Evolutionary conservation across 1,139 yeast genomes (phyloP).

Genomic region (Protomyces arabidopsidicola): DNA sequence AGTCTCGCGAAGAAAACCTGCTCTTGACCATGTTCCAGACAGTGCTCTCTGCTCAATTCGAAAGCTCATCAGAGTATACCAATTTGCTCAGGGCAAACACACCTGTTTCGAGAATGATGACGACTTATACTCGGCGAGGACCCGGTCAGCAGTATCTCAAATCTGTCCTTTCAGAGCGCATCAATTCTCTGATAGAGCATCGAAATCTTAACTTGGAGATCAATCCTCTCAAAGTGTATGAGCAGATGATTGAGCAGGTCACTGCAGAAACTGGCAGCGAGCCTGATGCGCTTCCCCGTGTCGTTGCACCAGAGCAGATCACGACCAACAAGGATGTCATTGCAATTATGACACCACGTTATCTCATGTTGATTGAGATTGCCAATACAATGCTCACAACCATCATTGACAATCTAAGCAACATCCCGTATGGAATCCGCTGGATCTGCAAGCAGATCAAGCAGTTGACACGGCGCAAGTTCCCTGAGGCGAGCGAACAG

Average conservation of each 20-base stretch:
- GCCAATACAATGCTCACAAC: conserved; percentile 58
- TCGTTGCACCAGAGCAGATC: conserved; percentile 40
- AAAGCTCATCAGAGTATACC: conserved; percentile 41
- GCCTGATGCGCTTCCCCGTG: conserved; percentile 27
- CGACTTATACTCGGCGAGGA: conserved; percentile 45
- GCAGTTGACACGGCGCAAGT: conserved; percentile 56
- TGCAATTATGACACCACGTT: conserved; percentile 39
- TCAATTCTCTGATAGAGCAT: conserved; percentile 39
- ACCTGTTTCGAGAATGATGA: conserved; percentile 46
- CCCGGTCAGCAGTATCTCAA: conserved; percentile 46
- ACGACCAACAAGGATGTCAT: conserved; percentile 38
- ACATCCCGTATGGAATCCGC: conserved; percentile 68
- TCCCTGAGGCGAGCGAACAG: conserved; percentile 54
- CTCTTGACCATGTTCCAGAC: conserved; percentile 43
- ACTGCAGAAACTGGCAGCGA: conserved; percentile 24
- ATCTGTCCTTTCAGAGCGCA: conserved; percentile 39
- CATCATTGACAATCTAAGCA: conserved; percentile 53
- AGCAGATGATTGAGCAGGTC: conserved; percentile 34
- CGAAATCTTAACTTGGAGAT: conserved; percentile 40
- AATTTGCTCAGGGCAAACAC: conserved; percentile 44
- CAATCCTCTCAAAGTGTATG: conserved; percentile 42
- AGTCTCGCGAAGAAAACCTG: conserved; percentile 45
- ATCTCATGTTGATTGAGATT: conserved; percentile 49
- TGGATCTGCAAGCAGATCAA: conserved; percentile 71
- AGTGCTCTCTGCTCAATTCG: conserved; percentile 44